Base-by-base conservation (phyloP, 1,139 yeast genomes). In the Pichia sp. region DNA sequence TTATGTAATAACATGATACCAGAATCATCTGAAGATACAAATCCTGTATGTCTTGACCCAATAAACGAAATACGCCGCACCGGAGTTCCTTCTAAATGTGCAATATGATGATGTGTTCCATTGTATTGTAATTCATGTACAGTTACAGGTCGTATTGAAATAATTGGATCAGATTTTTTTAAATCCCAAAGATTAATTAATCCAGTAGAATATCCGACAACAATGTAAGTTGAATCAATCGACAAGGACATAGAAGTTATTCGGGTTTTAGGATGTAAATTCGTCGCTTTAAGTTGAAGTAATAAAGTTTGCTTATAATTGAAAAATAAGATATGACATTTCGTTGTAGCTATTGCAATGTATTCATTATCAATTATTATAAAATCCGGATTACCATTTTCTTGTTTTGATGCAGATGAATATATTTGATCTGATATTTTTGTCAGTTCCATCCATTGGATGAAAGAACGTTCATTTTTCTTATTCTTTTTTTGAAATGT, bases 1-100 rank as follows among this genome's bases (percentile, higher is more conserved):
- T 76, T 74, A 62, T 86, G 94, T 53, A 69, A 73, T 47, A 80
- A 70, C 9, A 82, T 70, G 56, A 76, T 66, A 0, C 95, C 95
- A 2, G 74, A 66, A 5, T 67, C 66, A 60, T 86, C 92, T 2
- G 78, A 70, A 6, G 86, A 75, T 3, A 84, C 66, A 27, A 87
- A 52, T 27, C 80, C 81, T 9, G 79, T 73, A 52, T 76, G 81
- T 54, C 81, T 72, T 35, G 71, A 70, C 2, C 81, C 83, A 10
- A 81, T 57, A 60, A 85, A 86, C 10, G 69, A 66, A 1, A 85
- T 53, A 30, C 75, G 75, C 7, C 70, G 65, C 25, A 86, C 70
- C 1, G 78, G 60, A 0, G 74, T 60, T 3, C 73, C 73, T 6
- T 59, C 58, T 7, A 77, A 49, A 64, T 85, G 92, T 2, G 88